Base-by-base conservation (phyloP, 768 basidiomycete species). In the Russula abietina region DNA sequence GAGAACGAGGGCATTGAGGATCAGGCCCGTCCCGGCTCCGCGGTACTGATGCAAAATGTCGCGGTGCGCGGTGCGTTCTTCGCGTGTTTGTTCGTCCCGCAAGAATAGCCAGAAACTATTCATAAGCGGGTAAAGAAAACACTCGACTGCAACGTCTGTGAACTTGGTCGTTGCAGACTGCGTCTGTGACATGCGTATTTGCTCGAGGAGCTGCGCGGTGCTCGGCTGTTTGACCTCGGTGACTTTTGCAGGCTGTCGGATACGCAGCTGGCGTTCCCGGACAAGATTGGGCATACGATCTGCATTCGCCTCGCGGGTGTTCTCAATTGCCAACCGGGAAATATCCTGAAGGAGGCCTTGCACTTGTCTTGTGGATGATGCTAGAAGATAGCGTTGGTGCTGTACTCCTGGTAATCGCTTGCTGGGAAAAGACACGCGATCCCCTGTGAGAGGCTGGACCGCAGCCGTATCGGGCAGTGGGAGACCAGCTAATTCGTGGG, bases 21-120 rank as follows among this genome's bases (percentile, higher is more conserved):
- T 80, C 67, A 96, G 81, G 0, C 90, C 91, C 0, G 91, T 87
- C 11, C 91, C 92, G 0, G 89, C 84, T 1, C 88, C 83, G 17
- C 80, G 80, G 69, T 91, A 92, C 57, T 78, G 79, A 46, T 80
- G 72, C 30, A 84, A 71, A n/a, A 76, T 76, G 30, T 80, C 75
- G n/a, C 78, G 78, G 45, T 80, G 79, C 2, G 81, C 78, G 2
- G 87, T 87, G 46, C 90, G 81, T 56, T 83, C 81, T 69, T 93
- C 89, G 41, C 91, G 81, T 2, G 82, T 79, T 68, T 89, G 85
- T 69, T 91, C 87, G 68, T 96, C 93, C 8, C 90, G 84, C 50
- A 97, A 82, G 75, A 95, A 92, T n/a, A 81, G 71, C 94, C 94
- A 99, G 75, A 98, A 97, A n/a, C 87, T 83, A 68, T 94, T 89